Evolutionary conservation across 176 grass and related monocot genomes (phyloP).

Genomic region (Panicum miliaceum): DNA sequence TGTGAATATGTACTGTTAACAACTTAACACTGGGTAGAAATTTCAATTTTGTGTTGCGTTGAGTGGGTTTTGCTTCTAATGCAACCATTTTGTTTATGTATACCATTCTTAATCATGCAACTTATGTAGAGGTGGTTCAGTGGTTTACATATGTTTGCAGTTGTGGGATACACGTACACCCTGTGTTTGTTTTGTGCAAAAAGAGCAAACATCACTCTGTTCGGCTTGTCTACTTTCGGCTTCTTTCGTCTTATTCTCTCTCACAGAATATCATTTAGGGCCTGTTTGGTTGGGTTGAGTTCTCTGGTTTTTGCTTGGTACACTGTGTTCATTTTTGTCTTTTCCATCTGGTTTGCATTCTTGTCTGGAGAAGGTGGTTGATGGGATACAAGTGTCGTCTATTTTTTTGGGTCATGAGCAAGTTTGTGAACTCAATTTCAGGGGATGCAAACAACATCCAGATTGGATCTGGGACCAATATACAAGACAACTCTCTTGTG

Average conservation of each 20-base stretch:
- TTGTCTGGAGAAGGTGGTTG: not conserved
- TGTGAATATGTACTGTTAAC: constrained; percentile 2
- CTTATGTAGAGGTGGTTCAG: constrained; percentile 25
- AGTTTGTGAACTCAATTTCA: constrained; percentile 45
- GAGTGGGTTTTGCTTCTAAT: constrained; percentile 30
- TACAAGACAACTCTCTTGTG: constrained; percentile 96
- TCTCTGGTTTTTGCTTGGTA: not conserved
- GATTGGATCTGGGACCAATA: constrained; percentile 92
- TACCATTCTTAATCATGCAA: not conserved
- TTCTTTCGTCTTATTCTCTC: too few relatives aligned
- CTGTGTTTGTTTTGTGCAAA: not conserved
- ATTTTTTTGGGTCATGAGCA: constrained; percentile 5
- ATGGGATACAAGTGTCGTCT: too few relatives aligned
- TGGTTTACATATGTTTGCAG: not conserved
- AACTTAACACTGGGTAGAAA: not conserved
- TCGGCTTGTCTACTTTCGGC: too few relatives aligned
- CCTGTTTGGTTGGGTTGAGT: not conserved
- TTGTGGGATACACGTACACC: not conserved
- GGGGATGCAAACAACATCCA: constrained; percentile 80
- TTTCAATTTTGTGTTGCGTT: constrained; percentile 9
- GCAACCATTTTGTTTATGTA: not conserved
- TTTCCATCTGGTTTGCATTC: not conserved
- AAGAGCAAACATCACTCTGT: not conserved
- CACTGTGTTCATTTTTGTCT: not conserved
- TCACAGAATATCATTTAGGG: not conserved